Base-by-base conservation (phyloP, 2,329 filamentous ascomycete species). In the Colletotrichum orchidophilum region DNA sequence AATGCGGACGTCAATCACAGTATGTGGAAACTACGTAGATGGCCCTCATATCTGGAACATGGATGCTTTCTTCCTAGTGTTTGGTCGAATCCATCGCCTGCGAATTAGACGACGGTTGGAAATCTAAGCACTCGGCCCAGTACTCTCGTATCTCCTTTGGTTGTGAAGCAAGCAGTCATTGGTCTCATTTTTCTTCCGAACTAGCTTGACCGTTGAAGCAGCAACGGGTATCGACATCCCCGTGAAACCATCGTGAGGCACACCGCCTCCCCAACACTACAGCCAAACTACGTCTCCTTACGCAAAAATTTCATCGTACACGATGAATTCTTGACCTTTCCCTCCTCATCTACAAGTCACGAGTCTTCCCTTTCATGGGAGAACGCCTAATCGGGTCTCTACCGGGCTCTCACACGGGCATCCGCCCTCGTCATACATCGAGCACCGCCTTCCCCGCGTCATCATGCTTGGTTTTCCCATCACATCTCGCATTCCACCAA, bases 221-320 rank as follows among this genome's bases (percentile, higher is more conserved):
- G n/a, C n/a, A n/a, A 63, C 66, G 66, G 66, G 29, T 68, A 52
- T 57, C 66, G 42, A 54, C 66, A 39, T 68, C 29, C 4, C 49
- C 52, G 60, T 68, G n/a, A 24, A 27, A 63, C 66, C 29, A 24
- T 31, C 12, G 1, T 57, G 27, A 29, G 59, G 52, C 65, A 68
- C 52, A 68, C 59, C 65, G 65, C 65, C 29, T 24, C 46, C 31
- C 29, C 4, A 6, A 52, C 11, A 57, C 11, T n/a, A 26, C 29
- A 27, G 3, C 52, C 52, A 68, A 52, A 52, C 66, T 29, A 3
- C 11, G 15, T 5, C 18, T 8, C 18, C n/a, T 24, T 33, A 26
- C 27, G 18, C 24, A 21, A 9, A 24, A 31, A 3, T 26, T 49
- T 55, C 21, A 46, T 70, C 7, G 15, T 3, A 24, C 66, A 39